Evolutionary conservation across 1,284 basidiomycete genomes (phyloP).

Genomic region (Tylopilus sp.): DNA sequence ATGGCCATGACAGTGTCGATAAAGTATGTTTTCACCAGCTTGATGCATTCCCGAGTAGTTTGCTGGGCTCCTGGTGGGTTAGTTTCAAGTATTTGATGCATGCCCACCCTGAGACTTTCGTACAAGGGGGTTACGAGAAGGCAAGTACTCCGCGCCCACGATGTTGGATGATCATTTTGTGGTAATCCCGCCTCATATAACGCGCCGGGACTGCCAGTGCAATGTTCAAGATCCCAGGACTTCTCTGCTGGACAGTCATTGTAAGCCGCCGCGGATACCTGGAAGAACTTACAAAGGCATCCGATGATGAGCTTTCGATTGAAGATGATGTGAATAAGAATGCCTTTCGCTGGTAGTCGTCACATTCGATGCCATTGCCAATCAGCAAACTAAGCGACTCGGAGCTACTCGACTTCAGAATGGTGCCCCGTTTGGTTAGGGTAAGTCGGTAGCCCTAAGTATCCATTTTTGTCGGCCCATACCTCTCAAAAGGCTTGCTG

Average conservation of each 20-base stretch:
- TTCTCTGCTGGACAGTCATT: conserved; percentile 54
- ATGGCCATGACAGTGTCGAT: no score
- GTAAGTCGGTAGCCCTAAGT: no score
- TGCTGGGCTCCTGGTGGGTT: conserved; percentile 25
- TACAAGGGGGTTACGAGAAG: conserved; percentile 29
- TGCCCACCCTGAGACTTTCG: conserved; percentile 11
- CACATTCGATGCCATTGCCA: background rate
- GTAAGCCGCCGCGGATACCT: conserved; percentile 47
- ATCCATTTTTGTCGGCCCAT: no score
- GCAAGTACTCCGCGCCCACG: background rate
- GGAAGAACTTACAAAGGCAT: conserved; percentile 53
- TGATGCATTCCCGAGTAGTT: conserved; percentile 26
- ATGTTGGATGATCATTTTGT: no score
- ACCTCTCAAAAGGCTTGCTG: no score
- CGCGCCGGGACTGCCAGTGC: no score
- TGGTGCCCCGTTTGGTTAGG: no score
- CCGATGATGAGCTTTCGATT: conserved; percentile 52
- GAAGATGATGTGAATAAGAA: conserved; percentile 46
- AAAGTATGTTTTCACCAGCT: conserved; percentile 6
- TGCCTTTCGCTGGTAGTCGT: background rate
- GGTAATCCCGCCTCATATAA: background rate
- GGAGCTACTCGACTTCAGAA: no score
- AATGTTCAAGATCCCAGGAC: conserved; percentile 55
- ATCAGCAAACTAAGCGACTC: no score
- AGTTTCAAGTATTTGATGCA: conserved; percentile 15